A percentile compares a stretch with the other conserved stretches of the same genome.
phyloP scores from a whole-genome alignment of 352 stramenopile genomes.

The Pythium apleroticum region DNA sequence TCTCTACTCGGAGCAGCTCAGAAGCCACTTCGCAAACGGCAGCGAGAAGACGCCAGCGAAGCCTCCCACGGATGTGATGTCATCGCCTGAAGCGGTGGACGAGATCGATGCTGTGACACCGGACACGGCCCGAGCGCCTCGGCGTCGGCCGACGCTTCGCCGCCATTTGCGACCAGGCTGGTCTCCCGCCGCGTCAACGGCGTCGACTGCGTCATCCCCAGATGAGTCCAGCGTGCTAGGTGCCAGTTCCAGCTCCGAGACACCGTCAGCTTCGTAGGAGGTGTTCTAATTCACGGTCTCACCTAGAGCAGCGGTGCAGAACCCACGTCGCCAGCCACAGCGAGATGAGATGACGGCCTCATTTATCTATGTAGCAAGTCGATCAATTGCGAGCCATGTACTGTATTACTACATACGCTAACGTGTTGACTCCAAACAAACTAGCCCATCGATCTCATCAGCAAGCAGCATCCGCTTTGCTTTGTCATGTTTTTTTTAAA shows the following conservation, averaged over 20 bases:
- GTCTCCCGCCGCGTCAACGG: slow-evolving; percentile 19
- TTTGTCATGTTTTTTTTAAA: no score
- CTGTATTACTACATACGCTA: no score
- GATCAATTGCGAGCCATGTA: no score
- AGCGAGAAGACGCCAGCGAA: not conserved
- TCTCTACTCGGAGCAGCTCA: slow-evolving; percentile 15
- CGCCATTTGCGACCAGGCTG: slow-evolving; percentile 10
- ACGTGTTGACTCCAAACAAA: no score
- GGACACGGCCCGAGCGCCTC: not conserved
- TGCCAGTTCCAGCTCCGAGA: not conserved
- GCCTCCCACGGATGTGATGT: not conserved
- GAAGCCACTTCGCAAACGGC: not conserved
- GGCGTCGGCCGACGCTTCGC: slow-evolving; percentile 2
- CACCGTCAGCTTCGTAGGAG: not conserved
- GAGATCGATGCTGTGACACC: not conserved
- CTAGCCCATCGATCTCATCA: no score
- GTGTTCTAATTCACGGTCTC: not conserved
- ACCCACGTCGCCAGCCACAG: no score
- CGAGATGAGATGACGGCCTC: no score
- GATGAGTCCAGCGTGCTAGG: not conserved
- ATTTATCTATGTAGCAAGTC: no score
- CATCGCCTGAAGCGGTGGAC: not conserved
- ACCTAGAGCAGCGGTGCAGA: not conserved
- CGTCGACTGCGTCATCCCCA: slow-evolving; percentile 11
- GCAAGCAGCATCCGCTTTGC: no score